A percentile compares a stretch with the other conserved stretches of the same genome.
These are phyloP conservation scores for Cordyceps javanica DNA, from an alignment of 2,329 filamentous ascomycete genomes.

Conservation along the genomic window DNA sequence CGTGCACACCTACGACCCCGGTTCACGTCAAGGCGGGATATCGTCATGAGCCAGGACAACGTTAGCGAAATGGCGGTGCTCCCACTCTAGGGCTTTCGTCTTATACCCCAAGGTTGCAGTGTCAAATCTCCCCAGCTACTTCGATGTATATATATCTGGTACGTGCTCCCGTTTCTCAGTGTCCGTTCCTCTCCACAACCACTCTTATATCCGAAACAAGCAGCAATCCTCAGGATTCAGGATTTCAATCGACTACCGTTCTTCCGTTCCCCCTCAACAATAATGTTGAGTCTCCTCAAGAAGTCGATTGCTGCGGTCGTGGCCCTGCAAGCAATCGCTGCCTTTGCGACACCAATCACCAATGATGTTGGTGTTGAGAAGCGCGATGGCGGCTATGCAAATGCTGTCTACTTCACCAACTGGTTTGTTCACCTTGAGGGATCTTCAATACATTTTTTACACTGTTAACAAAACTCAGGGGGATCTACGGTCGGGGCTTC, in stretches of 20 bases:
- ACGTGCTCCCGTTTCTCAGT: neutral
- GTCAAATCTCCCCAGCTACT: neutral
- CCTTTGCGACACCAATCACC: slow-evolving; percentile 18
- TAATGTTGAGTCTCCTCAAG: slow-evolving; percentile 23
- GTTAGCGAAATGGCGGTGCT: neutral
- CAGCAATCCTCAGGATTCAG: neutral
- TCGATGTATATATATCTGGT: neutral
- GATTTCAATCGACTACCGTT: neutral
- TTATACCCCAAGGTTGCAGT: neutral
- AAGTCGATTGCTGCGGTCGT: slow-evolving; percentile 23
- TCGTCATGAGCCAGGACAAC: neutral
- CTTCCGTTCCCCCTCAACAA: neutral
- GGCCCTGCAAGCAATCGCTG: slow-evolving; percentile 20
- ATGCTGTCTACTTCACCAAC: slow-evolving; percentile 44
- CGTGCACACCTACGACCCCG: neutral
- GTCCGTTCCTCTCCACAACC: neutral
- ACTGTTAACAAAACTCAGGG: slow-evolving; percentile 34
- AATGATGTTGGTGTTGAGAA: slow-evolving; percentile 15
- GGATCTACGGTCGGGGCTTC: slow-evolving; percentile 70
- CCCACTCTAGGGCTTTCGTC: neutral
- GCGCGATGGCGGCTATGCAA: slow-evolving; percentile 22
- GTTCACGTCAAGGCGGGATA: neutral
- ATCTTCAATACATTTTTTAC: neutral
- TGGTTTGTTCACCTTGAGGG: slow-evolving; percentile 30
- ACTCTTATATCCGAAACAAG: neutral